Base-by-base conservation (phyloP, 2,329 filamentous ascomycete species). In the Sphaerulina musiva region DNA sequence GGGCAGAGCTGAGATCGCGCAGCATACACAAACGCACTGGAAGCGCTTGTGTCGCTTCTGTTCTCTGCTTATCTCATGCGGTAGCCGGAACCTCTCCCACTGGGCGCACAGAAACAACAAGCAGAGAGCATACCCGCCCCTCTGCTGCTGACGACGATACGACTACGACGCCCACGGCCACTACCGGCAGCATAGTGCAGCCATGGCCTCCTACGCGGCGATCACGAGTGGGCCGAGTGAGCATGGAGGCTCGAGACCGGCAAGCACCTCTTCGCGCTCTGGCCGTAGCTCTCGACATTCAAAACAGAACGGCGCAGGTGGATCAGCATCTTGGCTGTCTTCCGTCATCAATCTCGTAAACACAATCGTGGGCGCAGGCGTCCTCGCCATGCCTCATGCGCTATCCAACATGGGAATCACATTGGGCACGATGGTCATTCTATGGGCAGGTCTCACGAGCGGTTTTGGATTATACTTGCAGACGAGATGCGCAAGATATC, bases 401-500 rank as follows among this genome's bases (percentile, higher is more conserved):
- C 83, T 98, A 73, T 93, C 90, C 11, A 90, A 95, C 67, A 95
- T 97, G 83, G 93, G 93, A 66, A 91, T 98, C 62, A 76, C 87
- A 60, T 80, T 96, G 32, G 93, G 93, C 42, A 80, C 84, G 34
- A 74, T 91, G 52, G 82, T 97, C 42, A 93, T 98, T 56, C 51
- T 95, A 12, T 98, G 93, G 91, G 92, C 92, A 32, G 93, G 88
- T 47, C 69, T 90, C 39, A 93, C 89, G 3, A 85, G 92, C 20
- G 89, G 88, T 46, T 95, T 98, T 66, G 93, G 93, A 20, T 81
- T 98, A 32, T 98, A 97, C 69, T 84, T 98, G 6, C 93, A 98
- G 71, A 86, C 91, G 34, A 84, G 87, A 75, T 97, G 93, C 76
- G 87, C 93, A 4, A 83, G 88, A 69, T 98, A 98, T 70, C 79